phyloP scores from a whole-genome alignment of 352 stramenopile species.

The Aphanomyces invadans region DNA sequence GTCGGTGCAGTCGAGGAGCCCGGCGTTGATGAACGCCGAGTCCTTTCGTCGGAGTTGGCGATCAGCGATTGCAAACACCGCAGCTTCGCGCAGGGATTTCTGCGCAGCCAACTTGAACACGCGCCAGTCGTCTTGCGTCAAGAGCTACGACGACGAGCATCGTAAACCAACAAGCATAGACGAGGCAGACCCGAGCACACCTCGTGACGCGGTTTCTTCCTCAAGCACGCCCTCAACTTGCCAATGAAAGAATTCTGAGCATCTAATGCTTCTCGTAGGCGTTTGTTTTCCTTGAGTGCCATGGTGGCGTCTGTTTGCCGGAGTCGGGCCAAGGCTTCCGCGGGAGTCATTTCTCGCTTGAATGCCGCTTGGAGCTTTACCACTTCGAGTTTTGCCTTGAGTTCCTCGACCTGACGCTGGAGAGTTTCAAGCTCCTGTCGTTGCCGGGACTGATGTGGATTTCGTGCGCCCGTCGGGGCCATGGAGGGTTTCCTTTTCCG shows the following conservation, averaged over 20 bases:
- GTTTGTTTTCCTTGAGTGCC: slow-evolving; percentile 13
- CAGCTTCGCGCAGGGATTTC: background rate
- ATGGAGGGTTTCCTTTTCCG: background rate
- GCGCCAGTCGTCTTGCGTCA: background rate
- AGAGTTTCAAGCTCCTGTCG: background rate
- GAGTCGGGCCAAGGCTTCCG: background rate
- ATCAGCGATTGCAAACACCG: slow-evolving; percentile 6
- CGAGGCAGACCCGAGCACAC: background rate
- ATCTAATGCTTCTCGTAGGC: background rate
- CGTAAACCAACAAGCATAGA: no score
- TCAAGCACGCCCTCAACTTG: background rate
- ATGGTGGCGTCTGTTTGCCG: background rate
- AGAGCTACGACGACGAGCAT: background rate
- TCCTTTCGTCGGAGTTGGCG: slow-evolving; percentile 3
- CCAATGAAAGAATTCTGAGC: background rate
- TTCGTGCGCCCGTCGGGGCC: background rate
- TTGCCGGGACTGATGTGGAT: background rate
- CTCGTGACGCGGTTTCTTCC: slow-evolving; percentile 6
- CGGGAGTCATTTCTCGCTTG: background rate
- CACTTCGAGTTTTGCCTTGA: background rate
- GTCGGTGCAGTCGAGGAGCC: background rate
- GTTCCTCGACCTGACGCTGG: background rate
- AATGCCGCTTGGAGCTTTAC: background rate
- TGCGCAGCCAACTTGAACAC: slow-evolving; percentile 2
- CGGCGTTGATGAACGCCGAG: slow-evolving; percentile 5